phyloP scores from a whole-genome alignment of 257 asterid species.

The Ajuga chamaepitys region DNA sequence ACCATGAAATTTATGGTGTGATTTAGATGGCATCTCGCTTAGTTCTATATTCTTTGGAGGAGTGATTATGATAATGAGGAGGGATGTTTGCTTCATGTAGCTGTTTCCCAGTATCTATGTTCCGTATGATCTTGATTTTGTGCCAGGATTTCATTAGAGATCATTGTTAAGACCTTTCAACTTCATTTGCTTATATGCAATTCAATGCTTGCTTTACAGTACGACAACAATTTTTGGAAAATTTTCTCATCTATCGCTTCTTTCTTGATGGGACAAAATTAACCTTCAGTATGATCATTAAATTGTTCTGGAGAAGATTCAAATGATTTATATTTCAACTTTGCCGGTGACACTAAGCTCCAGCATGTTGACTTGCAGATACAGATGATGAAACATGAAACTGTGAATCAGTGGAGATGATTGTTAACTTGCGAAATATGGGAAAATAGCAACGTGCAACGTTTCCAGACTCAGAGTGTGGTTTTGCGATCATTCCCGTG shows the following conservation, averaged over 20 bases:
- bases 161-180: no score
- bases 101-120: no score
- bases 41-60: not conserved
- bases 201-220: not conserved
- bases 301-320: not conserved
- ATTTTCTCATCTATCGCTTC: no score
- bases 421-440: not conserved
- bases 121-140: no score
- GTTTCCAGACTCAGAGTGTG: not conserved
- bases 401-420: not conserved
- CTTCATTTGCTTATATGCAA: not conserved
- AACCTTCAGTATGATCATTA: not conserved
- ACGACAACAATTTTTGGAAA: no score
- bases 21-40: not conserved
- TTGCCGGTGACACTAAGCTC: not conserved
- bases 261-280: not conserved
- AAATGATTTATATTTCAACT: not conserved
- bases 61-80: not conserved
- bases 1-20: not conserved
- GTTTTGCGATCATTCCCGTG: not conserved
- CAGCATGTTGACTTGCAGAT: constrained; percentile 20
- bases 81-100: no score
- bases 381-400: constrained; percentile 5
- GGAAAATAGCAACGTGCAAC: not conserved
- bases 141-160: no score